Evolutionary conservation across 2,329 filamentous ascomycete genomes (phyloP).

Genomic region (Massarina eburnea): DNA sequence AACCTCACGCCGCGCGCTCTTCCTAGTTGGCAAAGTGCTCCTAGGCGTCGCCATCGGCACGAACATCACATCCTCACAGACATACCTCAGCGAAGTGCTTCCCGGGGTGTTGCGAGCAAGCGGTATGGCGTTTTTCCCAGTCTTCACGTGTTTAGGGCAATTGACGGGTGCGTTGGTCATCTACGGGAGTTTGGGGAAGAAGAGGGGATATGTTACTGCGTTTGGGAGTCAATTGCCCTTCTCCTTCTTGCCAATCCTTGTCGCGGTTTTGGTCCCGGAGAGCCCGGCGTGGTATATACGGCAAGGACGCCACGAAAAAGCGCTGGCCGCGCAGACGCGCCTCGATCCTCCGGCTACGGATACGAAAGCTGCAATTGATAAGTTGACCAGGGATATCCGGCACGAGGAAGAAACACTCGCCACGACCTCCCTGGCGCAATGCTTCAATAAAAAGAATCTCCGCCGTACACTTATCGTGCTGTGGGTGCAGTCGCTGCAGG

Average conservation of each 20-base stretch:
- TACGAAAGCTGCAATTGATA: slow-evolving; percentile 34
- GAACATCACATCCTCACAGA: slow-evolving; percentile 43
- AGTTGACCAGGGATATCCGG: slow-evolving; percentile 24
- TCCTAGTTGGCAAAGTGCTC: slow-evolving; percentile 51
- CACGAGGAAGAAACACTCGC: slow-evolving; percentile 22
- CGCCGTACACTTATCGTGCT: slow-evolving; percentile 43
- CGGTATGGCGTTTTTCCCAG: slow-evolving; percentile 53
- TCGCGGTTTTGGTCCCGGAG: slow-evolving; percentile 53
- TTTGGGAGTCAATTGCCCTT: slow-evolving; percentile 52
- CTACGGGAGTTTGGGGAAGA: slow-evolving; percentile 33
- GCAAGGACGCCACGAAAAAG: slow-evolving; percentile 43
- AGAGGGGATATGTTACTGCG: slow-evolving; percentile 43
- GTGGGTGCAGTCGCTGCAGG: slow-evolving; percentile 34
- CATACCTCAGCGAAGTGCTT: slow-evolving; percentile 56
- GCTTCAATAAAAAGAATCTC: slow-evolving; percentile 39
- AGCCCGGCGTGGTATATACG: slow-evolving; percentile 54
- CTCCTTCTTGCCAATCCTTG: slow-evolving; percentile 46
- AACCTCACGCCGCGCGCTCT: slow-evolving; percentile 32
- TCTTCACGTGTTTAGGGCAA: slow-evolving; percentile 54
- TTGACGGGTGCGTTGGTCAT: slow-evolving; percentile 47
- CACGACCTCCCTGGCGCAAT: slow-evolving; percentile 33
- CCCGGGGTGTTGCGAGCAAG: slow-evolving; percentile 51
- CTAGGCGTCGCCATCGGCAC: slow-evolving; percentile 51
- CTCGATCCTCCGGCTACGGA: slow-evolving; percentile 48
- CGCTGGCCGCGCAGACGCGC: slow-evolving; percentile 51